Evolutionary conservation across 305 asterid genomes (phyloP).

Genomic region (Fraxinus nigra): DNA sequence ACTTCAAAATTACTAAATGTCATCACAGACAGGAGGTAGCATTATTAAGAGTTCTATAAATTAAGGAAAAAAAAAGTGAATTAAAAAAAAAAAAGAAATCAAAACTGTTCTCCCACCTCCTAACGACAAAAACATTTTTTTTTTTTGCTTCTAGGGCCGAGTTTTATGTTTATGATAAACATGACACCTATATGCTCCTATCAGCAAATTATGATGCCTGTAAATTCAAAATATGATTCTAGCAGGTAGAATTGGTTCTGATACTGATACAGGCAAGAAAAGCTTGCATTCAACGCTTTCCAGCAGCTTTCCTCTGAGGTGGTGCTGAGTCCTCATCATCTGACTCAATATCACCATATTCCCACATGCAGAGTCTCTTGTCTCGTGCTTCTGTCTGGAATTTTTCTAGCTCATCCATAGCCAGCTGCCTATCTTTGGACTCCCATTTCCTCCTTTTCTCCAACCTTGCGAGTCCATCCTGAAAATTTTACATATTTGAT

Average conservation of each 20-base stretch:
- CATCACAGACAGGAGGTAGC: slow-evolving; percentile 22
- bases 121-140: slow-evolving; percentile 1
- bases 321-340: slow-evolving; percentile 83
- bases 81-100: slow-evolving; percentile 6
- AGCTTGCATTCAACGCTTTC: slow-evolving; percentile 40
- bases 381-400: slow-evolving; percentile 69
- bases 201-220: slow-evolving; percentile 30
- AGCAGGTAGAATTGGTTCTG: neutral
- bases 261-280: slow-evolving; percentile 34
- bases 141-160: slow-evolving; percentile 18
- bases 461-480: slow-evolving; percentile 92
- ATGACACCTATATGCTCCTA: slow-evolving; percentile 21
- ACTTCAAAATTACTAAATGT: neutral
- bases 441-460: slow-evolving; percentile 84
- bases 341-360: slow-evolving; percentile 87
- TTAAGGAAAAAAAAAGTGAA: slow-evolving; percentile 1
- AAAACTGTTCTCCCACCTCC: slow-evolving; percentile 45
- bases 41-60: slow-evolving; percentile 48
- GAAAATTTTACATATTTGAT: slow-evolving; percentile 18
- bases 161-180: neutral
- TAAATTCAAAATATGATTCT: slow-evolving; percentile 8
- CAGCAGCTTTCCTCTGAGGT: slow-evolving; percentile 49
- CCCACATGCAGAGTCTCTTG: slow-evolving; percentile 85
- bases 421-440: slow-evolving; percentile 49
- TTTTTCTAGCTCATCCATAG: slow-evolving; percentile 70